Evolutionary conservation across 352 stramenopile genomes (phyloP).

Genomic region (Phytophthora pseudosyringae): DNA sequence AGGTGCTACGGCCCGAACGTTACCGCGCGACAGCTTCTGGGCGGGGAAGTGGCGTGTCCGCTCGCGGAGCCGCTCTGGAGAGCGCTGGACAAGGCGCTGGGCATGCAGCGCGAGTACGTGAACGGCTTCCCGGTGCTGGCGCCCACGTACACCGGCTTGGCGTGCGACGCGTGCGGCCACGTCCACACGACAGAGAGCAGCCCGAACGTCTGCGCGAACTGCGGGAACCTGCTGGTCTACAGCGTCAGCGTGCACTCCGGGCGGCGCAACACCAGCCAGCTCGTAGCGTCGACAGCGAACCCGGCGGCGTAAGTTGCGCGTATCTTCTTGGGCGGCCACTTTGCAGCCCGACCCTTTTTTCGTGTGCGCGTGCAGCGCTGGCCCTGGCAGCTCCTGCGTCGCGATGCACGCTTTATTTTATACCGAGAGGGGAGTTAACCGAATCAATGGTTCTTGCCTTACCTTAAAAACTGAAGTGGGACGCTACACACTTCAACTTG

Average conservation of each 20-base stretch:
- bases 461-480: neutral
- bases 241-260: conserved; percentile 76
- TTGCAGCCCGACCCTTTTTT: neutral
- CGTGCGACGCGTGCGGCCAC: conserved; percentile 65
- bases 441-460: conserved; percentile 22
- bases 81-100: conserved; percentile 65
- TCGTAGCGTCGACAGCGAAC: conserved; percentile 42
- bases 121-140: conserved; percentile 66
- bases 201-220: conserved; percentile 48
- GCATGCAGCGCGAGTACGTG: conserved; percentile 66
- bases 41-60: conserved; percentile 68
- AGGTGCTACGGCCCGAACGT: conserved; percentile 72
- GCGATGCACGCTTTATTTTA: conserved; percentile 33
- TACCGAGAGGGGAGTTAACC: conserved; percentile 17
- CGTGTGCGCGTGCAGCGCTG: conserved; percentile 8
- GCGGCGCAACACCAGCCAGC: conserved; percentile 55
- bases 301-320: conserved; percentile 15
- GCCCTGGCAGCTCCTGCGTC: neutral
- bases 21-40: conserved; percentile 70
- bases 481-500: conserved; percentile 18
- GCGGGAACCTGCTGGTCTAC: conserved; percentile 74
- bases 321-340: neutral
- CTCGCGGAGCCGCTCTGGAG: conserved; percentile 70
- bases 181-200: conserved; percentile 53
- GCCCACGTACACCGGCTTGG: conserved; percentile 49